A percentile compares a stretch with the other conserved stretches of the same genome.
Evolutionary conservation across 2,329 filamentous ascomycete genomes (phyloP).

Genomic region (Phialophora chinensis): DNA sequence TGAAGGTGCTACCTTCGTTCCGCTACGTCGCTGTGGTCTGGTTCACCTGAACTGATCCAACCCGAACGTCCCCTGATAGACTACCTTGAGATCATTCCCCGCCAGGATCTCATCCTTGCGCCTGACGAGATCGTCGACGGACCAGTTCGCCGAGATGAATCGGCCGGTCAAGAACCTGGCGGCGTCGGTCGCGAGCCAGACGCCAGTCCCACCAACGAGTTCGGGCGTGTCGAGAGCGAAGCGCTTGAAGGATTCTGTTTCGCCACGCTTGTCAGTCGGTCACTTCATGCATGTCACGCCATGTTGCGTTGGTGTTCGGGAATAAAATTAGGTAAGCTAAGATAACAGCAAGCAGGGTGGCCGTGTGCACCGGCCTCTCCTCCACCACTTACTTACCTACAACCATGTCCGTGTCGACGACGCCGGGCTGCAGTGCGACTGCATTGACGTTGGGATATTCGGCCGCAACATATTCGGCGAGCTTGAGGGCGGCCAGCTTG

Average conservation of each 20-base stretch:
- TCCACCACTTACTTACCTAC: background rate
- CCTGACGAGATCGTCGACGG: constrained; percentile 36
- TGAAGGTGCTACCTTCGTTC: too few species aligned
- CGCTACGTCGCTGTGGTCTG: background rate
- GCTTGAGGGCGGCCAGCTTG: constrained; percentile 45
- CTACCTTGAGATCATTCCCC: constrained; percentile 47
- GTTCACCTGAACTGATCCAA: constrained; percentile 20
- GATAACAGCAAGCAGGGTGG: background rate
- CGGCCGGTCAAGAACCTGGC: constrained; percentile 24
- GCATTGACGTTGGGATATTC: constrained; percentile 47
- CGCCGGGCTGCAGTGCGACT: constrained; percentile 45
- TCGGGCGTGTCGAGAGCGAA: constrained; percentile 27
- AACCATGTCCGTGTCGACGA: constrained; percentile 46
- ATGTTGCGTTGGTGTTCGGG: too few species aligned
- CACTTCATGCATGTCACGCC: too few species aligned
- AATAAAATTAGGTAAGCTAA: too few species aligned
- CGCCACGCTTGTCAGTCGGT: background rate
- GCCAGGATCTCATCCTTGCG: constrained; percentile 34
- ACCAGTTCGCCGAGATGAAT: constrained; percentile 37
- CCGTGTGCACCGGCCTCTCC: too few species aligned
- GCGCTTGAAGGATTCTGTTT: constrained; percentile 22
- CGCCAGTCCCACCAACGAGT: constrained; percentile 20
- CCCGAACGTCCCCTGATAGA: constrained; percentile 25
- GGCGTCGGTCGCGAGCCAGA: constrained; percentile 24
- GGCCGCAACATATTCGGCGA: constrained; percentile 43